Conservation (phyloP, 1,139 yeast genomes). For the Blastobotrys illinoisensis region DNA sequence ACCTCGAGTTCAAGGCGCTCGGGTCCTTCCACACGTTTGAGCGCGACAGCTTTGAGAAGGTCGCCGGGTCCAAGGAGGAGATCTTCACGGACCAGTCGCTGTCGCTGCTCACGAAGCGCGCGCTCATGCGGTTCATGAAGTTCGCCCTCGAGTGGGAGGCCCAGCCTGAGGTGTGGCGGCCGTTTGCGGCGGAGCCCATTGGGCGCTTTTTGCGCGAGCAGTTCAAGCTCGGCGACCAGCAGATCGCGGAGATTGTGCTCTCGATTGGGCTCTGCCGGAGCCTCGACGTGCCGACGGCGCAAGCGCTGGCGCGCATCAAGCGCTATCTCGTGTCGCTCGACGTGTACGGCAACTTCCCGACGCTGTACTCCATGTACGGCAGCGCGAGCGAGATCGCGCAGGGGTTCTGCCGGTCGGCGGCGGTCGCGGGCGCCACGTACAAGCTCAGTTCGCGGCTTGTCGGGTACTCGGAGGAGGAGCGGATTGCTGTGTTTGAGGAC, state of each 20-base stretch:
- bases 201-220: constrained; percentile 51
- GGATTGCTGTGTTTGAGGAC: constrained; percentile 69
- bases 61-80: constrained; percentile 80
- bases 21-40: constrained; percentile 88
- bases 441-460: constrained; percentile 64
- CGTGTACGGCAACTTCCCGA: constrained; percentile 92
- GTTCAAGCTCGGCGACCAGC: constrained; percentile 69
- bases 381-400: constrained; percentile 95
- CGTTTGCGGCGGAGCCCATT: constrained; percentile 53
- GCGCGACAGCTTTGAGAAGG: constrained; percentile 80
- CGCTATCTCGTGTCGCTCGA: constrained; percentile 83
- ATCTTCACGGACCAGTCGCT: constrained; percentile 86
- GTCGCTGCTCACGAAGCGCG: constrained; percentile 69
- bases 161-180: constrained; percentile 46
- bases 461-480: constrained; percentile 58
- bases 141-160: constrained; percentile 71
- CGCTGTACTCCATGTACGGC: constrained; percentile 85
- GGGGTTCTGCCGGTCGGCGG: constrained; percentile 96
- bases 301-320: constrained; percentile 73
- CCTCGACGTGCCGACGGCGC: constrained; percentile 56
- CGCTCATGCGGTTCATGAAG: constrained; percentile 87
- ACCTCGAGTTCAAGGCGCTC: constrained; percentile 86
- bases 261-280: constrained; percentile 72
- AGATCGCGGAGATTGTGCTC: constrained; percentile 73
- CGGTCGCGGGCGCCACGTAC: constrained; percentile 95